A percentile compares a stretch with the other conserved stretches of the same genome.
These are phyloP conservation scores for Penicillium sp. DNA, from an alignment of 2,329 filamentous ascomycete genomes.

Conservation along the genomic window DNA sequence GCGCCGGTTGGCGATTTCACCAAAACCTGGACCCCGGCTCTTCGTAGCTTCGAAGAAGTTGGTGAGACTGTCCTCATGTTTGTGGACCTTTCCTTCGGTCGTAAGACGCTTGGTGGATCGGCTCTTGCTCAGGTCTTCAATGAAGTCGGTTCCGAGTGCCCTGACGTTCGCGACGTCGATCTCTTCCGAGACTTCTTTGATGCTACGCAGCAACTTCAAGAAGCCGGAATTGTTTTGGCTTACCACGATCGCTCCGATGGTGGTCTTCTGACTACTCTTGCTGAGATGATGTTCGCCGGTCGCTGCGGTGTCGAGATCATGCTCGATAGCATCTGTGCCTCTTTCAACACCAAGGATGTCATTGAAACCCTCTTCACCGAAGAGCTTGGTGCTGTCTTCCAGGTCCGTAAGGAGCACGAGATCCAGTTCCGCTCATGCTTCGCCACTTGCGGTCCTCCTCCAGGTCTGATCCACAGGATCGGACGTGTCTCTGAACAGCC, in stretches of 20 bases:
- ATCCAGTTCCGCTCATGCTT: conserved; percentile 81
- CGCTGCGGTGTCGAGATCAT: conserved; percentile 78
- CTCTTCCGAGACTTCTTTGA: conserved; percentile 85
- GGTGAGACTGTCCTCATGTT: conserved; percentile 82
- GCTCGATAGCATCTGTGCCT: conserved; percentile 58
- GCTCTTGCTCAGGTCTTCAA: conserved; percentile 83
- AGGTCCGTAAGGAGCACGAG: conserved; percentile 77
- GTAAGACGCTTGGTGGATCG: conserved; percentile 77
- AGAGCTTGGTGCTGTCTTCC: conserved; percentile 91
- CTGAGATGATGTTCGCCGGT: conserved; percentile 97
- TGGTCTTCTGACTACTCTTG: conserved; percentile 78
- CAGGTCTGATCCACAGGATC: conserved; percentile 73
- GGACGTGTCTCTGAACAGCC: conserved; percentile 59
- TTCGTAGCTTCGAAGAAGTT: conserved; percentile 73
- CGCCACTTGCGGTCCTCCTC: conserved; percentile 75
- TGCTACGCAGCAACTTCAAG: conserved; percentile 61
- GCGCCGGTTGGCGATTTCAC: conserved; percentile 70
- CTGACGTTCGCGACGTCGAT: conserved; percentile 74
- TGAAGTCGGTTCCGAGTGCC: conserved; percentile 72
- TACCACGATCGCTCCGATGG: conserved; percentile 94
- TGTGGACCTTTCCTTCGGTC: conserved; percentile 76
- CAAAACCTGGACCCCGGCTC: conserved; percentile 87
- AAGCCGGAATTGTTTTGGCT: conserved; percentile 67
- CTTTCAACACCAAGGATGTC: conserved; percentile 55
- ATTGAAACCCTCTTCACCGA: conserved; percentile 85